A percentile compares a stretch with the other conserved stretches of the same genome.
Evolutionary conservation across 2,329 filamentous ascomycete species (phyloP).

Genomic region (Rutstroemia sp.): DNA sequence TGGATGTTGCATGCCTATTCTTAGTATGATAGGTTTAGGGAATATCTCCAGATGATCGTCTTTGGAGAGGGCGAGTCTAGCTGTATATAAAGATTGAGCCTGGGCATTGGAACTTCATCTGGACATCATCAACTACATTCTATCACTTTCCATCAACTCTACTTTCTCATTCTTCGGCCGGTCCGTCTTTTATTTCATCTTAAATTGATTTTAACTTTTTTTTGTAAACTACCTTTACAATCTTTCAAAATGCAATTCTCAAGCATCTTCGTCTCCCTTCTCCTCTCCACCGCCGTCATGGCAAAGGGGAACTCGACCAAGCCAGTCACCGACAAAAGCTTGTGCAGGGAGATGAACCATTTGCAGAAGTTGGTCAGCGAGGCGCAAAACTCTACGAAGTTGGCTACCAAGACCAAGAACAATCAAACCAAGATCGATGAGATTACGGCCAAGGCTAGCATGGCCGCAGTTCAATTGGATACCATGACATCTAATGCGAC

Average conservation of each 20-base stretch:
- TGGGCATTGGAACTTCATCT: background rate
- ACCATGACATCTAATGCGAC: conserved; percentile 32
- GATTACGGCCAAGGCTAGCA: conserved; percentile 33
- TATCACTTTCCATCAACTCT: background rate
- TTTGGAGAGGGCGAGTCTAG: background rate
- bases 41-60: background rate
- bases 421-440: conserved; percentile 32
- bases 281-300: conserved; percentile 18
- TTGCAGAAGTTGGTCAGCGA: conserved; percentile 28
- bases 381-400: conserved; percentile 32
- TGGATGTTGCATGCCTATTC: background rate
- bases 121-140: conserved; percentile 7
- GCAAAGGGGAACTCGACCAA: conserved; percentile 29
- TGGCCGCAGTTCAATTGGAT: conserved; percentile 26
- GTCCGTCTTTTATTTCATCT: background rate
- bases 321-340: conserved; percentile 24
- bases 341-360: conserved; percentile 30
- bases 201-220: background rate
- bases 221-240: background rate
- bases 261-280: conserved; percentile 20
- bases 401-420: conserved; percentile 29
- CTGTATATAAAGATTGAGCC: conserved; percentile 3
- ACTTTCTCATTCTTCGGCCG: conserved; percentile 1
- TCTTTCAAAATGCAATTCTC: conserved; percentile 17
- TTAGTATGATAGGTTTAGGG: background rate